Evolutionary conservation across 768 basidiomycete species (phyloP), one percentile per base, ranked within the genome.

Genomic region (Termitomyces sp.): DNA sequence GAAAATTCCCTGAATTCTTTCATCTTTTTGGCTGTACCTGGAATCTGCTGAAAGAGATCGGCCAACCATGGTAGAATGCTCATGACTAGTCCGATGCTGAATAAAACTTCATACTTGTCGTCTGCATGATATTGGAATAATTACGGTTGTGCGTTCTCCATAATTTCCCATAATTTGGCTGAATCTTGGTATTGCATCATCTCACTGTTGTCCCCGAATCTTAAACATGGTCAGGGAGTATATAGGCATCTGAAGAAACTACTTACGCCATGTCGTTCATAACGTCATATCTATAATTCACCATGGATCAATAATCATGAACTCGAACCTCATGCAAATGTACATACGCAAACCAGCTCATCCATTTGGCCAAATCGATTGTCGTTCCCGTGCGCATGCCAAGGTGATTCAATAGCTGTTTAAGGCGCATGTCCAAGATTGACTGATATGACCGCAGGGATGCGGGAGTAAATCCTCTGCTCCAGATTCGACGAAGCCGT

Each of bases 401-500:
- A 22, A 50, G 33, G 12, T 34, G 15, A 33, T 2, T 33, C 33
- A 34, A 20, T 34, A 50, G 22, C 20, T 50, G 6, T 34, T 22
- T 9, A 6, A 34, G 13, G 7, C 49, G 49, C 20, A 34, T 34
- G 33, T 50, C 13, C 8, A 50, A 61, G 5, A 68, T 57, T 10
- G 61, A 58, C 49, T 66, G 61, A 36, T 69, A 69, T 22, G 59
- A 62, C 41, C 69, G 69, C 33, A 78, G 46, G 15, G 75, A 67
- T 12, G 64, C 65, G 8, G 69, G 59, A 22, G 64, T 69, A 58
- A 80, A 72, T 0, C 70, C 75, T 22, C 72, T 64, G 47, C 72
- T 74, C 78, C 78, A 78, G 20, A 73, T 64, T 44, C 69, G 70
- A 3, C 78, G 71, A n/a, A 73, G 69, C 36, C 66, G 68, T 4